Evolutionary conservation across 495 filamentous ascomycete genomes (phyloP).

Genomic region (Penicillium argentinense): DNA sequence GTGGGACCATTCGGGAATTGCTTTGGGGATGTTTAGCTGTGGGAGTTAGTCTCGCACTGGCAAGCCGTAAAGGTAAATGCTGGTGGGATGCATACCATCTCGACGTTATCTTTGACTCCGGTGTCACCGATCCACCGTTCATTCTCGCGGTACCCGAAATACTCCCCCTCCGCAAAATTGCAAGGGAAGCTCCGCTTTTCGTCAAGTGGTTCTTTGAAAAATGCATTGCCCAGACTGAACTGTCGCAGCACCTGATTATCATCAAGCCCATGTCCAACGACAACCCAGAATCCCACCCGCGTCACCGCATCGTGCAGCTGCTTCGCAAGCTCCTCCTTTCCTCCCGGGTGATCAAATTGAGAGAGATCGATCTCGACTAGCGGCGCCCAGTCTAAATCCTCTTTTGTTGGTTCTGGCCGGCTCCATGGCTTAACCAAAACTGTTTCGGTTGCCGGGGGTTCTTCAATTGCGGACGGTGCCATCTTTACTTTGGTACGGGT

Average conservation of each 20-base stretch:
- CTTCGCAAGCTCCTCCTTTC: slow-evolving; percentile 52
- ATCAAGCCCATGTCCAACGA: slow-evolving; percentile 31
- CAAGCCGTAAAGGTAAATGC: neutral
- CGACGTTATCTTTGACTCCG: slow-evolving; percentile 44
- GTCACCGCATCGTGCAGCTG: slow-evolving; percentile 56
- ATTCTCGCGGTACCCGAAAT: slow-evolving; percentile 48
- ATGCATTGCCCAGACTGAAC: slow-evolving; percentile 39
- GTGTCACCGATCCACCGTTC: slow-evolving; percentile 45
- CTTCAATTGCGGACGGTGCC: slow-evolving; percentile 34
- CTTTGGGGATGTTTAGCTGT: slow-evolving; percentile 50
- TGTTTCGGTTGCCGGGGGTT: slow-evolving; percentile 1
- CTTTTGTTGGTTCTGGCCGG: slow-evolving; percentile 33
- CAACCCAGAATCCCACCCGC: slow-evolving; percentile 42
- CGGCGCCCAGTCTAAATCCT: slow-evolving; percentile 48
- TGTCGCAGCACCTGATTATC: slow-evolving; percentile 40
- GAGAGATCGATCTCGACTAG: slow-evolving; percentile 55
- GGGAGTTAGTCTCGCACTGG: slow-evolving; percentile 1
- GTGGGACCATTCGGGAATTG: slow-evolving; percentile 40
- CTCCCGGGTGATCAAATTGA: slow-evolving; percentile 48
- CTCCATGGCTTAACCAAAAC: slow-evolving; percentile 37
- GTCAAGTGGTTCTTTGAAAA: slow-evolving; percentile 36
- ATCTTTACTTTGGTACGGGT: slow-evolving; percentile 19
- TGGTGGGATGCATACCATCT: slow-evolving; percentile 32
- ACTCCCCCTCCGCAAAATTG: slow-evolving; percentile 45
- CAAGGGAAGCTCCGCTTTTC: slow-evolving; percentile 38